Evolutionary conservation across 1,284 basidiomycete genomes (phyloP), one percentile per base, ranked within the genome.

Genomic region (Exobasidium rhododendri): DNA sequence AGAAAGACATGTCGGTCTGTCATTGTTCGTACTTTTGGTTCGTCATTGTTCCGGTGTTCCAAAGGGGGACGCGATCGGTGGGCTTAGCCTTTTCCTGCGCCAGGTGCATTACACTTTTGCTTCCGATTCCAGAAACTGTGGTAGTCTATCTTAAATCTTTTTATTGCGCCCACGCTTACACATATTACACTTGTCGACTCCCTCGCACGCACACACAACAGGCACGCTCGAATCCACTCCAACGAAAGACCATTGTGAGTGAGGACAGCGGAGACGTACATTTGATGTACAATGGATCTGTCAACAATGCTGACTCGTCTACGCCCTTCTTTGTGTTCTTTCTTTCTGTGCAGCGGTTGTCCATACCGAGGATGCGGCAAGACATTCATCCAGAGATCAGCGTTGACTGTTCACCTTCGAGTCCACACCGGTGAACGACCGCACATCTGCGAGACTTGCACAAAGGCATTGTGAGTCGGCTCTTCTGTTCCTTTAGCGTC

Each of bases 381-480:
- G 65, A 73, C 73, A 10, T 79, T 79, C 56, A 77, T 79, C 28
- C 73, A 81, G 57, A 68, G 74, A 49, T 73, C 71, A 1, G 91
- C 91, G 26, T 81, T 93, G 63, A 89, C 89, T 56, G 91, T 93
- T 3, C 91, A 93, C 79, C 83, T 85, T 58, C 86, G 91, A 46
- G 89, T 91, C 6, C 91, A 93, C 74, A 92, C 91, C 0, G 57
- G 75, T 14, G 73, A 92, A 82, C 89, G 90, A 74, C 91, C 91
- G 6, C 90, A 92, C 78, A 85, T 84, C 56, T 93, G 91, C 62
- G 14, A 88, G 85, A 20, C 91, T 87, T 78, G 77, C 60, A 58
- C 59, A 59, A 74, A 75, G 46, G 71, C 75, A 2, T 77, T 77
- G 66, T 71, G 58, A 63, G 69, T 69, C 0, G 6, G n/a, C n/a